Percentiles rank a stretch among this genome's conserved stretches.
These are phyloP conservation scores for Rutidosis leptorrhynchoides DNA, from an alignment of 129 eudicot genomes.

Conservation along the genomic window DNA sequence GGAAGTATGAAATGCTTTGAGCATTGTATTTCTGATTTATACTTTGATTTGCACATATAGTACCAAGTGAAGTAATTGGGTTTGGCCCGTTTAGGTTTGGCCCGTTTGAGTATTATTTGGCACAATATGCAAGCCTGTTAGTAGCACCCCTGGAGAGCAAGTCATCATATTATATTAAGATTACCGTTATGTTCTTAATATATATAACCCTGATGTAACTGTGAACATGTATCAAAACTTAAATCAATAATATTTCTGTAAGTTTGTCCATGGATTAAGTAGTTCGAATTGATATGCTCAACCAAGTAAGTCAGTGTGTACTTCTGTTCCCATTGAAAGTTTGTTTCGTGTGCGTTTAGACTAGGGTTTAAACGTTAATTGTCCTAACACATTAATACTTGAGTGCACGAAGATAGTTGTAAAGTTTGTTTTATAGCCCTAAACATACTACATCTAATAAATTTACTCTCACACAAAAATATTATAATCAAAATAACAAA, in stretches of 20 bases:
- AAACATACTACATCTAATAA: not conserved
- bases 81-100: not conserved
- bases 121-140: not conserved
- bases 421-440: not conserved
- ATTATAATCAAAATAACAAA: conserved; percentile 3
- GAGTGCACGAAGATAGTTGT: conserved; percentile 8
- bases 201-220: not conserved
- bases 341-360: not conserved
- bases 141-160: not conserved
- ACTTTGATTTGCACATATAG: not conserved
- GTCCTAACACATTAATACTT: not conserved
- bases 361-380: not conserved
- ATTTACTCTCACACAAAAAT: not conserved
- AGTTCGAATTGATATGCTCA: not conserved
- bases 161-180: not conserved
- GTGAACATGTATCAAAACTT: not conserved
- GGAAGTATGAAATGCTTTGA: conserved; percentile 4
- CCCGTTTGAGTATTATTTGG: not conserved
- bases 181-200: not conserved
- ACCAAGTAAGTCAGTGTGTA: not conserved
- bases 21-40: not conserved
- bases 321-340: not conserved
- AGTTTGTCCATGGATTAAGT: not conserved
- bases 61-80: too few species aligned
- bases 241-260: not conserved